Evolutionary conservation across 1,284 basidiomycete species (phyloP).

Genomic region (Mycosarcoma mackinlayi): DNA sequence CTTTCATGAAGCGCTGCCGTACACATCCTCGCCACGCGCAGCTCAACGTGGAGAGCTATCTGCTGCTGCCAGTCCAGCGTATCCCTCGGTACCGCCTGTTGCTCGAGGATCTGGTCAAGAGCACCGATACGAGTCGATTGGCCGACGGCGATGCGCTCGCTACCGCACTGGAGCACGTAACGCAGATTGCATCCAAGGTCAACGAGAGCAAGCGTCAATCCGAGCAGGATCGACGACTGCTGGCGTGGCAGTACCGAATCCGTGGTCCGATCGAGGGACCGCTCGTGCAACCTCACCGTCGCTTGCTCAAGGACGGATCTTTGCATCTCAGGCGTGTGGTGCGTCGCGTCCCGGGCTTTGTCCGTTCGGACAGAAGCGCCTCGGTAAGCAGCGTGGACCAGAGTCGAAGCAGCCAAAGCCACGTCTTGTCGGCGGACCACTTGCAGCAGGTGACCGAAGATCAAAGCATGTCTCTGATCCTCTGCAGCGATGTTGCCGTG

Average conservation of each 20-base stretch:
- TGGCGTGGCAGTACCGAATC: slow-evolving; percentile 84
- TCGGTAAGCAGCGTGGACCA: slow-evolving; percentile 14
- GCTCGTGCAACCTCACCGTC: slow-evolving; percentile 94
- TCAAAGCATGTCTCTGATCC: slow-evolving; percentile 70
- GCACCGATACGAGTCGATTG: slow-evolving; percentile 50
- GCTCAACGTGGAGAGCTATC: slow-evolving; percentile 91
- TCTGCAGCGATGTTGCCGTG: slow-evolving; percentile 92
- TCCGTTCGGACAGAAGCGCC: slow-evolving; percentile 65
- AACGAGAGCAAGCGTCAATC: slow-evolving; percentile 70
- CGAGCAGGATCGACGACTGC: slow-evolving; percentile 54
- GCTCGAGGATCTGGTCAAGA: slow-evolving; percentile 63
- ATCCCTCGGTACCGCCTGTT: slow-evolving; percentile 94
- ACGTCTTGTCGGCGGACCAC: slow-evolving; percentile 85
- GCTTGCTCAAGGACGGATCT: slow-evolving; percentile 74
- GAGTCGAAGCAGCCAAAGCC: slow-evolving; percentile 8
- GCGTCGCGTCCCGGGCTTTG: slow-evolving; percentile 84
- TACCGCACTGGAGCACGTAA: slow-evolving; percentile 59
- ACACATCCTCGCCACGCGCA: slow-evolving; percentile 85
- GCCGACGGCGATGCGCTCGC: slow-evolving; percentile 36
- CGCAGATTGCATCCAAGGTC: slow-evolving; percentile 62
- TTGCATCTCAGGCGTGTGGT: slow-evolving; percentile 86
- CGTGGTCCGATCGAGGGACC: slow-evolving; percentile 91
- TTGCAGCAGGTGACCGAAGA: slow-evolving; percentile 73
- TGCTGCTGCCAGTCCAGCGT: slow-evolving; percentile 93
- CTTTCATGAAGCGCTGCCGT: slow-evolving; percentile 66